Evolutionary conservation across 2,329 filamentous ascomycete genomes (phyloP), one percentile per base, ranked within the genome.

Genomic region (Paramyrothecium sp.): DNA sequence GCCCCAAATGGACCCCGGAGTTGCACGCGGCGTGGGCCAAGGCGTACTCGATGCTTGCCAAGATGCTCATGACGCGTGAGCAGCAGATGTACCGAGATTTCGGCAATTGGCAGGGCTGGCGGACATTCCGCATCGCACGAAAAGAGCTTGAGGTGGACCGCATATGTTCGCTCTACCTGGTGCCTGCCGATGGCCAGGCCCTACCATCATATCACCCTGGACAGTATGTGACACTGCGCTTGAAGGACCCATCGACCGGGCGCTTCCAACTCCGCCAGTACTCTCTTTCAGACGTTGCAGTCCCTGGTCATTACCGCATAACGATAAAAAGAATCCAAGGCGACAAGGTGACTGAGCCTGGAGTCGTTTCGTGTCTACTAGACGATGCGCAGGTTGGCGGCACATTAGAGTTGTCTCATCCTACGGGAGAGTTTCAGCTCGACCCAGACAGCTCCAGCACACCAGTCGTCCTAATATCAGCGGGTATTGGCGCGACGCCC

Each of bases 21-120:
- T 79, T 89, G 21, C 77, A 83, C 54, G 77, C 82, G 3, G 88
- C 88, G 12, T 91, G 89, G 89, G 80, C 74, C 3, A 81, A 82
- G 34, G 89, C 88, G 2, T 91, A 91, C 73, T 85, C 81, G 81
- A 78, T 89, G 62, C 81, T 91, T 20, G 88, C 88, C 17, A 79
- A 86, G 67, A 81, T 90, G 71, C 82, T 90, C 74, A 89, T 89
- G 62, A 78, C 75, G 30, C 80, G 82, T 53, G 89, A 91, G 67
- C 74, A 73, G 2, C 74, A 82, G 48, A 70, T 91, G 47, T 89
- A 89, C 71, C 71, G 78, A 21, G 81, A 82, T 34, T 73, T 78
- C 7, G 72, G 73, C 4, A 57, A 55, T 7, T 91, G 88, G 89
- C 78, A 75, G 7, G 77, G 81, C 41, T 91, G 87, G 86, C 80